Evolutionary conservation across 495 filamentous ascomycete genomes (phyloP), one percentile per base, ranked within the genome.

Genomic region (Hypoxylon intermedium): DNA sequence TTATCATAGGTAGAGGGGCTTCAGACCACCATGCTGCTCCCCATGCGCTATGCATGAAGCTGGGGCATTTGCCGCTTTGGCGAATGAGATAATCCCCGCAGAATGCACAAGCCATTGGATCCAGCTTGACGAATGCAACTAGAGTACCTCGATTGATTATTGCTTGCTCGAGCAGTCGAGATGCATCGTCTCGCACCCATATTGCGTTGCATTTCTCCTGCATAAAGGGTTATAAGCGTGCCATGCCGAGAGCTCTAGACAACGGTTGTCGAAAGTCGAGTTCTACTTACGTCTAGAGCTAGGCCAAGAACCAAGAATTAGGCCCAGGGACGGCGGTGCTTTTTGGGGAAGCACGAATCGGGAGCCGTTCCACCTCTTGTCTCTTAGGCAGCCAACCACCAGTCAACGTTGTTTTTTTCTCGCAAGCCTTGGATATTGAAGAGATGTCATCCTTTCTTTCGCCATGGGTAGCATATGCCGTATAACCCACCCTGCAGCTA

Each of bases 71-170:
- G 55, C 40, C 50, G 42, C 53, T 50, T 56, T 34, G 56, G 60
- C 56, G 55, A 67, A 67, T 67, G 46, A 67, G 60, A 67, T 67
- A 65, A 67, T 67, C 65, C 60, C 65, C 65, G 65, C 65, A 67
- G 37, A 45, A 50, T 45, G 40, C 60, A 63, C 52, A 54, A 59
- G 45, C 54, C 50, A 63, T 63, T 62, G 58, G 54, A 16, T 56
- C 24, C 38, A 38, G 15, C 34, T 47, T 65, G 41, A 51, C 37
- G 51, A 60, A 64, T 67, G 51, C 60, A 46, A 64, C 62, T 51
- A 45, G 23, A 51, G 16, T 42, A 28, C 21, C 58, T 58, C 58
- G 63, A 67, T 67, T 54, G 38, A 67, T 67, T 67, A 67, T 50
- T 62, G 30, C 58, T 67, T 50, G 51, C 53, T 58, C 49, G 48